Evolutionary conservation across 768 basidiomycete genomes (phyloP).

Genomic region (Hypholoma fasciculare): DNA sequence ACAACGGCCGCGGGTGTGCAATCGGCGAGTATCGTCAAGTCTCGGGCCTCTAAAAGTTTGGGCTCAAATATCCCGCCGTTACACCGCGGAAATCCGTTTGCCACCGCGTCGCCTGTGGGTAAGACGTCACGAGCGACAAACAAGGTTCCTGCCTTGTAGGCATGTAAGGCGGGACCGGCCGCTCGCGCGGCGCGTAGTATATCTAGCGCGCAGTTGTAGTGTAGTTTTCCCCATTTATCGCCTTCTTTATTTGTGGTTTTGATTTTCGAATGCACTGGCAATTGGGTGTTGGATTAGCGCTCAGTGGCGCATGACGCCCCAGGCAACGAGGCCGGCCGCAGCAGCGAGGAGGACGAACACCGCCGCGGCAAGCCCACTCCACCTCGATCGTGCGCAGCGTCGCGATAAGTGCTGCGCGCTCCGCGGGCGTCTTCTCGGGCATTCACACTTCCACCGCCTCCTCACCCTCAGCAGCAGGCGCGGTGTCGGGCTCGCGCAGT

Average conservation of each 20-base stretch:
- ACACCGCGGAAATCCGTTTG: too few species aligned
- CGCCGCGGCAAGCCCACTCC: constrained; percentile 61
- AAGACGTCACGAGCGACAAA: too few species aligned
- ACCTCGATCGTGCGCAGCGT: constrained; percentile 48
- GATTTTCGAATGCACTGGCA: not conserved
- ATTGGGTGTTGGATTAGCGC: not conserved
- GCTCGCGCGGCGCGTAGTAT: too few species aligned
- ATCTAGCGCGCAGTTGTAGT: too few species aligned
- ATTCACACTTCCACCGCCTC: constrained; percentile 42
- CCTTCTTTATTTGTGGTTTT: not conserved
- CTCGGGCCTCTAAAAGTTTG: too few species aligned
- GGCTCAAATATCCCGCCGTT: too few species aligned
- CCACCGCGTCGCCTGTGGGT: too few species aligned
- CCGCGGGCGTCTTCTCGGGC: constrained; percentile 53
- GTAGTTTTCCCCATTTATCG: too few species aligned
- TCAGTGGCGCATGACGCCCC: constrained; percentile 23
- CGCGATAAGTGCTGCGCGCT: constrained; percentile 44
- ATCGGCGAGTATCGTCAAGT: too few species aligned
- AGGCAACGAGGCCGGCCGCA: constrained; percentile 30
- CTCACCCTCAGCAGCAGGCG: constrained; percentile 9
- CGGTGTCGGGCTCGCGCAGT: constrained; percentile 40
- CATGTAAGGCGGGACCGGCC: too few species aligned
- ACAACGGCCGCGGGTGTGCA: too few species aligned
- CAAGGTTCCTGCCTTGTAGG: too few species aligned
- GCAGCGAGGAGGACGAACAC: constrained; percentile 40